Conservation (phyloP, 208 protist genomes). For the Trypanosoma brucei region DNA sequence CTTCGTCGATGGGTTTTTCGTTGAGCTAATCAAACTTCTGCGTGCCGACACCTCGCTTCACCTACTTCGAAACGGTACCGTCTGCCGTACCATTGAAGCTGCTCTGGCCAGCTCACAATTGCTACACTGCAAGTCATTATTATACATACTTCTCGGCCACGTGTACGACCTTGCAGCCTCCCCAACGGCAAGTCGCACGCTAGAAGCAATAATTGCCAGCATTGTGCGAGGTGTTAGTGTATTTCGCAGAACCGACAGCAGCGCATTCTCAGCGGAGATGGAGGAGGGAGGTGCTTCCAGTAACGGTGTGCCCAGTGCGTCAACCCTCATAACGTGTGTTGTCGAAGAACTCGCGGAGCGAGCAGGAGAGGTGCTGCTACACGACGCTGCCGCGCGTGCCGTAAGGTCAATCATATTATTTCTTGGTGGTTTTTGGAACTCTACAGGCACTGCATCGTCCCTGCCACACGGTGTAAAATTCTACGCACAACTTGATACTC, state of each 20-base stretch:
- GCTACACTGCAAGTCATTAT: conserved; percentile 79
- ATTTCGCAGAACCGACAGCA: conserved; percentile 27
- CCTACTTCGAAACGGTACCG: conserved; percentile 71
- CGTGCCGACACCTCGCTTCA: conserved; percentile 61
- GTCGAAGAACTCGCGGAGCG: conserved; percentile 69
- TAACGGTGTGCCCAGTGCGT: conserved; percentile 77
- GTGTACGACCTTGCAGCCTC: conserved; percentile 61
- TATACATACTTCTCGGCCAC: conserved; percentile 81
- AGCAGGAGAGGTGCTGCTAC: conserved; percentile 55
- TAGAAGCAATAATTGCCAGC: conserved; percentile 73
- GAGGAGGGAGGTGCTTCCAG: conserved; percentile 44
- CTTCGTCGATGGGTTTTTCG: conserved; percentile 87
- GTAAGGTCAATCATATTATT: conserved; percentile 77
- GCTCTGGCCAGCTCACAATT: conserved; percentile 67
- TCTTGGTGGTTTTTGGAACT: conserved; percentile 48
- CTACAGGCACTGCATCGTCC: conserved; percentile 64
- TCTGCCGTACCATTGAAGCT: conserved; percentile 83
- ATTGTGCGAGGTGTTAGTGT: conserved; percentile 63
- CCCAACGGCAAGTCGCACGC: conserved; percentile 78
- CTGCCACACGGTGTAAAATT: conserved; percentile 41
- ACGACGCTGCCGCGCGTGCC: conserved; percentile 70
- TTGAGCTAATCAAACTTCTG: conserved; percentile 81
- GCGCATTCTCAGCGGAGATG: conserved; percentile 54
- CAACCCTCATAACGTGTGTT: conserved; percentile 61
- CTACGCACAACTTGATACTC: conserved; percentile 25